Base-by-base conservation (phyloP, 23 red algal genomes). In the Porphyridium purpureum region DNA sequence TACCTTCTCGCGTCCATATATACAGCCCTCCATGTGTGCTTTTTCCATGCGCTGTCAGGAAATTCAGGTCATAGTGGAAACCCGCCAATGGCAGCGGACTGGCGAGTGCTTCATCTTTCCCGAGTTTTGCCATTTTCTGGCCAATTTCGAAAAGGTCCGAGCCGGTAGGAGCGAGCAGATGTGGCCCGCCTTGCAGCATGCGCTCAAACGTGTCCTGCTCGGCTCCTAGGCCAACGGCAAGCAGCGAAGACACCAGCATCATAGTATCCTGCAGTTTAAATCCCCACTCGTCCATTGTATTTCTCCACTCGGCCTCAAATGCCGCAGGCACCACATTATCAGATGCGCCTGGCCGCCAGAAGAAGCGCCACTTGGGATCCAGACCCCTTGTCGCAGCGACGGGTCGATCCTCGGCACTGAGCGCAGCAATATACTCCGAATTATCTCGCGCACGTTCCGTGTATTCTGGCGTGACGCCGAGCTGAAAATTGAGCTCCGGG, bases 361-460 rank as follows among this genome's bases (percentile, higher is more conserved):
- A 62, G 31, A 93, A 93, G 22, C 86, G 86, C 86, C 74, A 80
- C 52, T 93, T 93, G 7, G 76, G 77, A 58, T 93, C 86, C 33
- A 25, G 56, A 17, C 41, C 50, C 26, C 15, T 29, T 20, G 51
- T 25, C 35, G 15, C 59, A 29, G 57, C 47, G 23, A 74, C 58
- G 1, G 67, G 74, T 21, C 52, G 48, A 35, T 80, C 48, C 40
- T 57, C 52, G 21, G 67, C 5, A 2, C 23, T 30, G 4, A 81
- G 40, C 0, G 28, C 22, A 1, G 42, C 7, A 4, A 64, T 67
- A 46, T 49, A 72, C 28, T 59, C 3, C 4, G 86, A 50, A 25
- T 73, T 74, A 32, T 80, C 66, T 27, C 86, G 69, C 27, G 86
- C 75, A 29, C 62, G 38, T 51, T 93, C 86, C 24, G 57, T 76